Evolutionary conservation across 495 filamentous ascomycete genomes (phyloP).

Genomic region (Penicillium steckii): DNA sequence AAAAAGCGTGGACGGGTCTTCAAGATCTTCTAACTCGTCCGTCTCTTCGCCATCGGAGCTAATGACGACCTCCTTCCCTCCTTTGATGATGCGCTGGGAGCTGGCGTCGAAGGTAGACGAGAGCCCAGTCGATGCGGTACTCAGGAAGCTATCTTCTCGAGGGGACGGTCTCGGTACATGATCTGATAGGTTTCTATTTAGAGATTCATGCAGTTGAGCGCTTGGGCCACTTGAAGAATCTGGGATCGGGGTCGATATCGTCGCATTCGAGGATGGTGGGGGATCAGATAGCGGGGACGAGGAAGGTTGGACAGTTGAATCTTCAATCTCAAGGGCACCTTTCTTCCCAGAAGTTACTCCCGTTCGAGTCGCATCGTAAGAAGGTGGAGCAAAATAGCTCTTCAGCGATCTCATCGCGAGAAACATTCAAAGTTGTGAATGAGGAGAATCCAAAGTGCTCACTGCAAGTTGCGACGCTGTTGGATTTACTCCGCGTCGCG

Average conservation of each 20-base stretch:
- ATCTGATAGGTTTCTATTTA: slow-evolving; percentile 1
- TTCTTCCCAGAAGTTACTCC: slow-evolving; percentile 7
- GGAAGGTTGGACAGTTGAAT: background rate
- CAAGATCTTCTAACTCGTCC: slow-evolving; percentile 55
- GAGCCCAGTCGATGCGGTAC: slow-evolving; percentile 8
- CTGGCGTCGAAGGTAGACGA: slow-evolving; percentile 18
- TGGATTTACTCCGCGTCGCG: slow-evolving; percentile 21
- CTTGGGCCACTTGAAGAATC: slow-evolving; percentile 2
- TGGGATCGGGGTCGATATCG: slow-evolving; percentile 18
- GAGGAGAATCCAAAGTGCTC: slow-evolving; percentile 2
- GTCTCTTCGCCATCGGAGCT: slow-evolving; percentile 69
- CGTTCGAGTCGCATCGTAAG: slow-evolving; percentile 10
- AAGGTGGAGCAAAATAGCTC: slow-evolving; percentile 41
- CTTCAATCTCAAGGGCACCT: background rate
- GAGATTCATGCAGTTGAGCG: slow-evolving; percentile 17
- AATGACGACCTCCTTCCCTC: slow-evolving; percentile 56
- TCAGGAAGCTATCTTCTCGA: slow-evolving; percentile 17
- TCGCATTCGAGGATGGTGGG: slow-evolving; percentile 27
- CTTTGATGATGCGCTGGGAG: slow-evolving; percentile 45
- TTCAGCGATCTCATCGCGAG: slow-evolving; percentile 30
- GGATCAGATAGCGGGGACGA: slow-evolving; percentile 37
- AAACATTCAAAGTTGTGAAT: slow-evolving; percentile 10
- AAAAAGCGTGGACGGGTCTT: slow-evolving; percentile 42
- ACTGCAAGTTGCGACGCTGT: too few species aligned
- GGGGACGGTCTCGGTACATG: background rate